Evolutionary conservation across 1,284 basidiomycete species (phyloP).

Genomic region (Rhodotorula sp.): DNA sequence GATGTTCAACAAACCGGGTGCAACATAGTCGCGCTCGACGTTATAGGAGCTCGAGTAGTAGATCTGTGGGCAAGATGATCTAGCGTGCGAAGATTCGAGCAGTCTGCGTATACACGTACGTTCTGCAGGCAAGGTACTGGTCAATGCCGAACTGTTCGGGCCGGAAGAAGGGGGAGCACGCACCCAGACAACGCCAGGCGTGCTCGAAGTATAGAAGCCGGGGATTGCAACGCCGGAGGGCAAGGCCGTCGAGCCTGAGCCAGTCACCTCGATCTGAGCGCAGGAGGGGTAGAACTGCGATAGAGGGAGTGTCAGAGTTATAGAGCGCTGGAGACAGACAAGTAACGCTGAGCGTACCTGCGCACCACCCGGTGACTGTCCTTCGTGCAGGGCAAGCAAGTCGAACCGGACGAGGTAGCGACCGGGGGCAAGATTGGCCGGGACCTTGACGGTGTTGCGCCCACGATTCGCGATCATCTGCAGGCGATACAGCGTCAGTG

Average conservation of each 20-base stretch:
- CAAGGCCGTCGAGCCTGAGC: constrained; percentile 1
- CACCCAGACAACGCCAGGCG: constrained; percentile 8
- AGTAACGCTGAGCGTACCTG: constrained; percentile 13
- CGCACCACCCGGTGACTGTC: not conserved
- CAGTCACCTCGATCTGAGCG: constrained; percentile 4
- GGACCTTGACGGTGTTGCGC: constrained; percentile 2
- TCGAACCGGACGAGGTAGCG: constrained; percentile 20
- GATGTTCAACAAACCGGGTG: not conserved
- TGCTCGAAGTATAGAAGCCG: constrained; percentile 1
- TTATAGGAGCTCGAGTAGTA: not conserved
- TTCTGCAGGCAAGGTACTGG: not conserved
- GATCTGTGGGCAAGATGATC: not conserved
- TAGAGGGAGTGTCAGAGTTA: too few species aligned
- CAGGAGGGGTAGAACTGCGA: too few species aligned
- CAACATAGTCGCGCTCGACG: constrained; percentile 1
- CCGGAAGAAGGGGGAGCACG: not conserved
- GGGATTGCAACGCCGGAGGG: constrained; percentile 11
- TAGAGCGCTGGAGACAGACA: not conserved
- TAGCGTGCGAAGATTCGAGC: not conserved
- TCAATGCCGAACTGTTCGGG: not conserved
- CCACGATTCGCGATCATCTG: constrained; percentile 10
- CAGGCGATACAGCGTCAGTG: not conserved
- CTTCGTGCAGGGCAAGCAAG: constrained; percentile 5
- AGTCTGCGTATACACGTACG: not conserved
- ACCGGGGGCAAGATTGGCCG: not conserved